Evolutionary conservation across 2,329 filamentous ascomycete genomes (phyloP).

Genomic region (Colletotrichum acutatum): DNA sequence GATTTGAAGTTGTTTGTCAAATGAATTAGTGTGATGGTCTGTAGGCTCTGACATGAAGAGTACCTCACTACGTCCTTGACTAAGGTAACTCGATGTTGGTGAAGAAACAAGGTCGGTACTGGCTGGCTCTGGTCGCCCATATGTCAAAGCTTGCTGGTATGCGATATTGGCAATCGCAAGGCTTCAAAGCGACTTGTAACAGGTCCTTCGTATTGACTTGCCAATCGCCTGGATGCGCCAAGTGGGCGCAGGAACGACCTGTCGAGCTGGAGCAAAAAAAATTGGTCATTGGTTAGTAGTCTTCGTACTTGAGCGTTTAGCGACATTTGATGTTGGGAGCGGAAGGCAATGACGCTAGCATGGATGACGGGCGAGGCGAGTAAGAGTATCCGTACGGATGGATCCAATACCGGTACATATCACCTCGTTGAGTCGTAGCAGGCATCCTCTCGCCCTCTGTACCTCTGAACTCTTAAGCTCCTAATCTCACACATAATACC

Average conservation of each 20-base stretch:
- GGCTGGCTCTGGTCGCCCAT: not conserved
- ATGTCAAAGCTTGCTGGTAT: not conserved
- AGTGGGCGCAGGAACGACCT: not conserved
- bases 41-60: not conserved
- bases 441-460: too few species aligned
- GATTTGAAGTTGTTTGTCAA: not conserved
- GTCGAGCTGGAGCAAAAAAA: not conserved
- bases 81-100: not conserved
- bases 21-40: not conserved
- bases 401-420: not conserved
- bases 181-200: too few species aligned
- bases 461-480: not conserved
- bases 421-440: not conserved
- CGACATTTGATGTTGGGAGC: not conserved
- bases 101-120: not conserved
- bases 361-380: not conserved
- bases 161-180: not conserved
- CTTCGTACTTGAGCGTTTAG: not conserved
- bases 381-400: not conserved
- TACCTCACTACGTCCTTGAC: not conserved
- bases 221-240: not conserved
- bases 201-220: not conserved
- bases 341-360: not conserved
- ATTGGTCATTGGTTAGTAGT: not conserved
- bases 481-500: not conserved